Evolutionary conservation across 1,139 yeast genomes (phyloP), one percentile per base, ranked within the genome.

Genomic region (Arxiozyma bovina): DNA sequence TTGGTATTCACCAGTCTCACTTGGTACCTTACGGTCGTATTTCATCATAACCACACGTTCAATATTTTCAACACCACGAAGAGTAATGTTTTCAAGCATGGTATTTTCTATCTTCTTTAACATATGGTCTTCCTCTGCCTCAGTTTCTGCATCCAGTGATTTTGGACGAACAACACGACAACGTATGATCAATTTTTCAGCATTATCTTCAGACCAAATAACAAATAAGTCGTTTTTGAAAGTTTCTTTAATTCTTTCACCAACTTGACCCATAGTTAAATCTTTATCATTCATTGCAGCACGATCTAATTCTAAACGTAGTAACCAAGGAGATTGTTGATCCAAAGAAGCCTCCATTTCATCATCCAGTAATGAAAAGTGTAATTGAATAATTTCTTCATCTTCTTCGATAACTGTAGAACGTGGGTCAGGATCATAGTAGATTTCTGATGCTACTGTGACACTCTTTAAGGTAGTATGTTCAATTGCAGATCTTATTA

Each of bases 181-280:
- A 78, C 99, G 95, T 63, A 94, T 87, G 60, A 93, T 85, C 73
- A 94, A 84, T 72, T 90, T 91, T 63, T 93, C 98, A 49, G 98
- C 97, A 66, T 95, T 91, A 77, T 94, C 99, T 77, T 94, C 99
- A 50, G 97, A 90, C 99, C 99, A 94, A 68, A 94, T 93, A 52
- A 94, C 96, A 67, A 91, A 93, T 74, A 93, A 76, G 73, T 93
- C 98, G 66, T 90, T 96, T 56, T 93, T 96, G 71, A 93, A 94
- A 61, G 89, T 87, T 67, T 87, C 93, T 58, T 93, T 86, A 60
- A 94, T 94, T 77, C 87, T 90, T 64, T 90, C 96, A 42, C 99
- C 98, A 56, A 94, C 99, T 75, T 93, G 97, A 59, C 96, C 89
- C 98, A 94, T 93, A 9, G 96, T 89, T 70, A 94, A 80, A 72